Evolutionary conservation across 2,329 filamentous ascomycete species (phyloP).

Genomic region (Pseudogymnoascus sp.): DNA sequence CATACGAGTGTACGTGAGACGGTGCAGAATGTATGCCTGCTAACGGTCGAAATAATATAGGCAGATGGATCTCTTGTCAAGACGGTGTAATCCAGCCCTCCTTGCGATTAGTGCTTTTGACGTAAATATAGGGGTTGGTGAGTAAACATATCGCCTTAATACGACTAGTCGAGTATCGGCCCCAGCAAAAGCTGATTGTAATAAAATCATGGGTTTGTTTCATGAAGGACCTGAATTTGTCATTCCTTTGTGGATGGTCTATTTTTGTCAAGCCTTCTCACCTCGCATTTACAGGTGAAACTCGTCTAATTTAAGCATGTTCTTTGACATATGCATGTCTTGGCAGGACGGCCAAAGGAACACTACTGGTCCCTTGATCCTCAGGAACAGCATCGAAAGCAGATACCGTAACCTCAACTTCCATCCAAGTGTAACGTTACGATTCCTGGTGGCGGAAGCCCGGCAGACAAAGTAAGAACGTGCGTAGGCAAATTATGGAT

Average conservation of each 20-base stretch:
- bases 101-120: neutral
- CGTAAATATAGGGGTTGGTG: neutral
- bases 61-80: neutral
- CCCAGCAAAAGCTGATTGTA: too few relatives aligned
- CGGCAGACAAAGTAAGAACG: neutral
- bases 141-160: neutral
- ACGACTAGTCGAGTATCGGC: too few relatives aligned
- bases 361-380: neutral
- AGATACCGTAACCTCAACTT: neutral
- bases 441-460: neutral
- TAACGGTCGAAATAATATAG: neutral
- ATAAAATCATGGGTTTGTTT: neutral
- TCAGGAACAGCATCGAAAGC: neutral
- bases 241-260: neutral
- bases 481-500: neutral
- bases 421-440: neutral
- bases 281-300: neutral
- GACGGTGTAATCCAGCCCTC: neutral
- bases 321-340: neutral
- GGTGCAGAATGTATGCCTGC: neutral
- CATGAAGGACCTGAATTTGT: neutral
- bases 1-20: neutral
- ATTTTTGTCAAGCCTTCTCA: too few relatives aligned
- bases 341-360: neutral
- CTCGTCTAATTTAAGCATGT: slow-evolving; percentile 1